Evolutionary conservation across 1,284 basidiomycete genomes (phyloP).

Genomic region (Trichosporon asahii): DNA sequence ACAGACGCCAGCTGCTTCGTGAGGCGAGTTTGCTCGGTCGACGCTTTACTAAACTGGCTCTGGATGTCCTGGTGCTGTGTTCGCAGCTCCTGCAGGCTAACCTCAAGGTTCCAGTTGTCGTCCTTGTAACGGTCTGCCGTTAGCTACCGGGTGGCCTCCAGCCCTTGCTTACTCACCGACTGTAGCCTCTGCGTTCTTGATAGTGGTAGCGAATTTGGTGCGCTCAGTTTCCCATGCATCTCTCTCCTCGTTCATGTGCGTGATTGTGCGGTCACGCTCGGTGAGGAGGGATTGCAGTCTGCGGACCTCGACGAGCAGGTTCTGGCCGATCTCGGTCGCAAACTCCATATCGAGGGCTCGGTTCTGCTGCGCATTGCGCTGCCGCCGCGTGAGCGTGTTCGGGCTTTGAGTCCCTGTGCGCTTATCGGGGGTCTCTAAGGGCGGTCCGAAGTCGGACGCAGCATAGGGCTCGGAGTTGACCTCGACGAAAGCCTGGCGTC

Average conservation of each 20-base stretch:
- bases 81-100: conserved; percentile 81
- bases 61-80: conserved; percentile 67
- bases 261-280: conserved; percentile 82
- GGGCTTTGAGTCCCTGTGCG: conserved; percentile 37
- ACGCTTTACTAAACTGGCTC: conserved; percentile 64
- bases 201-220: conserved; percentile 65
- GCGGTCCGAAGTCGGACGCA: neutral
- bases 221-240: conserved; percentile 68
- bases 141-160: neutral
- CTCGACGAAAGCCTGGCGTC: neutral
- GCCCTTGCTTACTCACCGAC: conserved; percentile 58
- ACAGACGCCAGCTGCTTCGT: conserved; percentile 68
- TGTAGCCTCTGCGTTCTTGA: conserved; percentile 71
- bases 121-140: conserved; percentile 74
- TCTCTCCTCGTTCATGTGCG: conserved; percentile 81
- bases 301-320: conserved; percentile 80
- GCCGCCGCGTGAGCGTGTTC: conserved; percentile 45
- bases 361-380: conserved; percentile 51
- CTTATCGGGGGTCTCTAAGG: conserved; percentile 1
- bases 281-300: conserved; percentile 79
- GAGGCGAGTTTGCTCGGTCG: conserved; percentile 77
- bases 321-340: conserved; percentile 91
- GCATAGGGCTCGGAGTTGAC: neutral
- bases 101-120: conserved; percentile 98
- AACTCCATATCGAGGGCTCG: conserved; percentile 64